These are phyloP conservation scores for Stephanodiscus minutulus DNA, from an alignment of 108 stramenopile genomes.

Conservation along the genomic window DNA sequence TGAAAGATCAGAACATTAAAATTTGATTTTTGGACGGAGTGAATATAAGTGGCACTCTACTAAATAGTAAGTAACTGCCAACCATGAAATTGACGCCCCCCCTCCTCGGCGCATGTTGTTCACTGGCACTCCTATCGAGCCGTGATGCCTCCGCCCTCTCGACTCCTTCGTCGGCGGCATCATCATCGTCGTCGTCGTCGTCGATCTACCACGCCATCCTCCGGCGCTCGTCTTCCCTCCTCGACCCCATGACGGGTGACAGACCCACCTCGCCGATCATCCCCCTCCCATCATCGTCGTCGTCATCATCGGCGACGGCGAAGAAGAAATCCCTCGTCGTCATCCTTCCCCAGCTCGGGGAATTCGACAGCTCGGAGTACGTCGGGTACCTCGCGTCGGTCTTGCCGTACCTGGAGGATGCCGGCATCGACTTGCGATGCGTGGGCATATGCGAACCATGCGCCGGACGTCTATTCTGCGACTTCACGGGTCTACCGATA, in stretches of 20 bases:
- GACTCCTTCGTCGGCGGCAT: constrained; percentile 2
- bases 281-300: constrained; percentile 7
- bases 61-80: not conserved
- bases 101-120: no score
- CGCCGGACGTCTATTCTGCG: constrained; percentile 44
- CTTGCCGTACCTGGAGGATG: constrained; percentile 30
- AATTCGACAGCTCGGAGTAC: constrained; percentile 65
- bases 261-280: not conserved
- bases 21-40: no score
- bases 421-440: constrained; percentile 40
- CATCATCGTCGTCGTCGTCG: constrained; percentile 10
- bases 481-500: constrained; percentile 44
- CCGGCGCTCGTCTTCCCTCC: constrained; percentile 21
- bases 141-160: not conserved
- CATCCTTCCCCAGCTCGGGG: constrained; percentile 62
- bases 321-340: constrained; percentile 53
- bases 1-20: no score
- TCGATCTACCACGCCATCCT: constrained; percentile 27
- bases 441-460: constrained; percentile 47
- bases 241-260: constrained; percentile 19
- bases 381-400: constrained; percentile 43
- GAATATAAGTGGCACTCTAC: not conserved
- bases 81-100: not conserved
- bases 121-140: not conserved
- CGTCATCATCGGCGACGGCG: not conserved